Conservation (phyloP, 1,284 basidiomycete genomes). For the Rhodofomes roseus region DNA sequence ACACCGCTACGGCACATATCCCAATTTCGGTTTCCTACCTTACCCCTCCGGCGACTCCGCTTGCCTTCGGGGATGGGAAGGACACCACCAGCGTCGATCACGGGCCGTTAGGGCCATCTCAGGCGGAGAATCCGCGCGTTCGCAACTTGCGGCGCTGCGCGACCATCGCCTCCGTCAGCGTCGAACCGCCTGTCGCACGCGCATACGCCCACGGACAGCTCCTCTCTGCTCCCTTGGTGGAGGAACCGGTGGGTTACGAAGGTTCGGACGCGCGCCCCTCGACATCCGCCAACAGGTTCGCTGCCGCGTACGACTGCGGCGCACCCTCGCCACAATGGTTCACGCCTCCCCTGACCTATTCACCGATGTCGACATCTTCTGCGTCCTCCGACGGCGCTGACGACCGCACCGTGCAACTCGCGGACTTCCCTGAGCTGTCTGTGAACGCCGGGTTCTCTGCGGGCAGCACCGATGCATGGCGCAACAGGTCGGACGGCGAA, state of each 20-base stretch:
- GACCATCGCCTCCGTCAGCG: constrained; percentile 18
- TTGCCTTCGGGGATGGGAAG: neutral
- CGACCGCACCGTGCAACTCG: constrained; percentile 29
- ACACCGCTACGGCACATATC: neutral
- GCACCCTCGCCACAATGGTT: constrained; percentile 24
- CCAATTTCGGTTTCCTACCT: neutral
- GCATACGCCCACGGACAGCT: neutral
- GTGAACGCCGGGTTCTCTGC: constrained; percentile 9
- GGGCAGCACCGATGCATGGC: constrained; percentile 5
- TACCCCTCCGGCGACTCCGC: neutral
- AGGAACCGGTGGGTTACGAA: neutral
- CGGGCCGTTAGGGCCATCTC: neutral
- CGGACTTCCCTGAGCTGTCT: constrained; percentile 22
- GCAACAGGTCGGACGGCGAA: constrained; percentile 4
- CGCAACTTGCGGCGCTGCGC: constrained; percentile 20
- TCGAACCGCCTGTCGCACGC: constrained; percentile 4
- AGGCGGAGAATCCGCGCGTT: neutral
- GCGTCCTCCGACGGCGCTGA: constrained; percentile 28
- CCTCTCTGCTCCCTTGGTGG: neutral
- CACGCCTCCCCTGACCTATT: constrained; percentile 26
- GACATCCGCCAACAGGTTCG: neutral
- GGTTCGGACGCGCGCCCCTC: neutral
- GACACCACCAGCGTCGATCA: neutral
- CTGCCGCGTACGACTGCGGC: constrained; percentile 9
- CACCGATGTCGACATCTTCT: constrained; percentile 28